Percentiles rank a stretch among this genome's conserved stretches.
Conservation (phyloP, 164 flowering plant species). For the Aristolochia contorta region DNA sequence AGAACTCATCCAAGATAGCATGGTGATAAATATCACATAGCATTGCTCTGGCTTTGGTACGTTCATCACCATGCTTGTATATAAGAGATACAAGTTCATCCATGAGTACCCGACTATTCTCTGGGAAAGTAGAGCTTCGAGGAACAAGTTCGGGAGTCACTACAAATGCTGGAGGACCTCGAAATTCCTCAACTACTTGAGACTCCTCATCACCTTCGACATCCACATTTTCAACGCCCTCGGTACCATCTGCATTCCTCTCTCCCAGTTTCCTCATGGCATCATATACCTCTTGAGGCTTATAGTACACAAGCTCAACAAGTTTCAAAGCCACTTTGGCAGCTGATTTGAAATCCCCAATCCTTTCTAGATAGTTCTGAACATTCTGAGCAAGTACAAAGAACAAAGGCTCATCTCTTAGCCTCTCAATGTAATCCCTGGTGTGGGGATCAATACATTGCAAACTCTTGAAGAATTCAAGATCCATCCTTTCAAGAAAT, state of each 20-base stretch:
- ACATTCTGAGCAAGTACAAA: slow-evolving; percentile 80
- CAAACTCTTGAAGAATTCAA: slow-evolving; percentile 84
- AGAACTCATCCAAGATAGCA: slow-evolving; percentile 74
- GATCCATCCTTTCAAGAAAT: slow-evolving; percentile 77
- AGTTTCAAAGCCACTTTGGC: slow-evolving; percentile 75
- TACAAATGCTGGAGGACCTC: slow-evolving; percentile 66
- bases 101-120: slow-evolving; percentile 67
- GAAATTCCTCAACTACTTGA: slow-evolving; percentile 36
- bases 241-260: slow-evolving; percentile 18
- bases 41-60: slow-evolving; percentile 96
- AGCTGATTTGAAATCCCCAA: slow-evolving; percentile 67
- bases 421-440: slow-evolving; percentile 79
- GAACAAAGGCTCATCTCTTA: slow-evolving; percentile 80
- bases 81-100: slow-evolving; percentile 71
- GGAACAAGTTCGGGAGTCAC: slow-evolving; percentile 70
- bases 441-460: slow-evolving; percentile 94
- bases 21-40: slow-evolving; percentile 96
- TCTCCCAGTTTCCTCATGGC: slow-evolving; percentile 87
- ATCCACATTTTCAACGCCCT: slow-evolving; percentile 34
- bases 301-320: slow-evolving; percentile 81
- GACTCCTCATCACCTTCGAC: slow-evolving; percentile 35
- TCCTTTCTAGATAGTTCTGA: slow-evolving; percentile 58
- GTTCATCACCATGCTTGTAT: slow-evolving; percentile 85
- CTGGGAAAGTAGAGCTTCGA: slow-evolving; percentile 74
- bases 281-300: slow-evolving; percentile 92